These are phyloP conservation scores for Cystofilobasidium ferigula DNA, from an alignment of 768 basidiomycete genomes.

Conservation along the genomic window DNA sequence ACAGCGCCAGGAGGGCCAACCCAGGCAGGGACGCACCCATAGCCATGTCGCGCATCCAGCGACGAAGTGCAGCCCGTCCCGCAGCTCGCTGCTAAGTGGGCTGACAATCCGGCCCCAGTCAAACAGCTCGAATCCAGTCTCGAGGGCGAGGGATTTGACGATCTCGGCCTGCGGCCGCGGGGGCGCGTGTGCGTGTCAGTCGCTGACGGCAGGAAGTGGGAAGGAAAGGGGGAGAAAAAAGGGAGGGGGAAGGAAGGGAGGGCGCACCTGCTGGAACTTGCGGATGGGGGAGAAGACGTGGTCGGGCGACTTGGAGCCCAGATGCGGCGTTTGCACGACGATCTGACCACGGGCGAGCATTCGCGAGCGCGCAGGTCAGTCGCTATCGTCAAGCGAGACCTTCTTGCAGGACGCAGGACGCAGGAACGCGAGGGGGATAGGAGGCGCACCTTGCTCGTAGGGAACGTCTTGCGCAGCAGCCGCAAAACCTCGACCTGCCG, in stretches of 20 bases:
- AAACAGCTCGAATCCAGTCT: conserved; percentile 21
- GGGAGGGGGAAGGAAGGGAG: background rate
- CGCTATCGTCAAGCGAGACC: no score
- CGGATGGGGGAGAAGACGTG: conserved; percentile 18
- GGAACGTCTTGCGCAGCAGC: conserved; percentile 9
- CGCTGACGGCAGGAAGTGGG: background rate
- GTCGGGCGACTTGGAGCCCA: conserved; percentile 4
- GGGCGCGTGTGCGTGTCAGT: background rate
- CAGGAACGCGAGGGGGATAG: background rate
- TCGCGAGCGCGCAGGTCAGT: no score
- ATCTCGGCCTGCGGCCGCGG: background rate
- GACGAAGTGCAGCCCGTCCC: conserved; percentile 17
- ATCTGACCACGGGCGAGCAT: no score
- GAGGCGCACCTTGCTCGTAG: conserved; percentile 4
- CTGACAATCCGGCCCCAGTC: conserved; percentile 23
- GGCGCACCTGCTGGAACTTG: conserved; percentile 20
- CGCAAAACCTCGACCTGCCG: conserved; percentile 17
- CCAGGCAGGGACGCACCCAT: background rate
- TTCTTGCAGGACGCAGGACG: no score
- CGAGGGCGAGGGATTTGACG: conserved; percentile 10
- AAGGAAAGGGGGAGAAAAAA: background rate
- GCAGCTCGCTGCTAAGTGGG: conserved; percentile 12
- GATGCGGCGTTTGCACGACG: conserved; percentile 21
- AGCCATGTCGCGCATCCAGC: conserved; percentile 14
- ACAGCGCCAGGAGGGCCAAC: background rate